Percentiles rank a stretch among this genome's conserved stretches.
These are phyloP conservation scores for Closterium sp. DNA, from an alignment of 139 green algal genomes.

Conservation along the genomic window DNA sequence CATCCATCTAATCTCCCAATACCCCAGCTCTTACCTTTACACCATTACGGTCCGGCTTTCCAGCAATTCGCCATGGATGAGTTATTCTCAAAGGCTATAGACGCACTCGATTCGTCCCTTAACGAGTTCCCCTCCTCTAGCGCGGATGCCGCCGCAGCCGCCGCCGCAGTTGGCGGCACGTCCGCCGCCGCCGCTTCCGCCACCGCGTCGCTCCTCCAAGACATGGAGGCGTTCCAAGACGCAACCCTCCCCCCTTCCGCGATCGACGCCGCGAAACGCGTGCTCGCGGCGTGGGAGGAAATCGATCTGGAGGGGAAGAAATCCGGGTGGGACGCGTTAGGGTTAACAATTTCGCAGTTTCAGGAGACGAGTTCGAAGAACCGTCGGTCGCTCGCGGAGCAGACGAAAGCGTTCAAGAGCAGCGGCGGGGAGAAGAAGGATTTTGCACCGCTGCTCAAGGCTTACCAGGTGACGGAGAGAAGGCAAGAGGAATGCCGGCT, in stretches of 20 bases:
- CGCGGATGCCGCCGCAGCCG: background rate
- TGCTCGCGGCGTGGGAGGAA: slow-evolving; percentile 44
- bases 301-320: slow-evolving; percentile 74
- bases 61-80: slow-evolving; percentile 24
- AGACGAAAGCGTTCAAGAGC: slow-evolving; percentile 55
- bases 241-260: slow-evolving; percentile 5
- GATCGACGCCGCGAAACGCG: slow-evolving; percentile 8
- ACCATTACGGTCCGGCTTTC: background rate
- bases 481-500: slow-evolving; percentile 36
- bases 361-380: slow-evolving; percentile 71
- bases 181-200: background rate
- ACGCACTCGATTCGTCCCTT: slow-evolving; percentile 30
- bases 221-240: slow-evolving; percentile 1
- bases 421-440: slow-evolving; percentile 11
- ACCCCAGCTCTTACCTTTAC: background rate
- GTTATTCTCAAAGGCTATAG: slow-evolving; percentile 32
- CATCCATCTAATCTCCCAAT: background rate
- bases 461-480: slow-evolving; percentile 74
- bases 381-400: slow-evolving; percentile 62
- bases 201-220: background rate
- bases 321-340: slow-evolving; percentile 71
- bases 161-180: background rate
- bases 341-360: slow-evolving; percentile 71
- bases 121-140: slow-evolving; percentile 34
- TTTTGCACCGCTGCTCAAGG: slow-evolving; percentile 72